Conservation (phyloP, 139 green algal genomes). For the Chlorella sp. region DNA sequence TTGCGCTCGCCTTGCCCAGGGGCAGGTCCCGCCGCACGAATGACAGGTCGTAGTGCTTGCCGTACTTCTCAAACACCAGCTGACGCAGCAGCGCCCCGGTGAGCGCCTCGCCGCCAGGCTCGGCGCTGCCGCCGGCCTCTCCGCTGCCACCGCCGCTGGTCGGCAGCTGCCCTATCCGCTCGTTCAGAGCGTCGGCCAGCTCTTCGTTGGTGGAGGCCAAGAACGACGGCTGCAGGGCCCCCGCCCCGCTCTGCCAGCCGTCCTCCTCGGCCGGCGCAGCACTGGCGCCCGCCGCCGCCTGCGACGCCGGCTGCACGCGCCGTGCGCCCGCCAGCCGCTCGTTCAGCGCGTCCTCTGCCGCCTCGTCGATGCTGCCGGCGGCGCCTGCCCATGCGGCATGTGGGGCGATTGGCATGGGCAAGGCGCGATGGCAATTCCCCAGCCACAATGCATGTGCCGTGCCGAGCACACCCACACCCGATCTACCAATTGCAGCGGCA, state of each 20-base stretch:
- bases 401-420: too few species aligned
- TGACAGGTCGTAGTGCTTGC: slow-evolving; percentile 28
- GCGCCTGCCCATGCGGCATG: too few species aligned
- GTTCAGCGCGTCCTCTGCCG: slow-evolving; percentile 28
- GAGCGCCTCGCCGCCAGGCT: slow-evolving; percentile 1
- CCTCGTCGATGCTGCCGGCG: too few species aligned
- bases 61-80: slow-evolving; percentile 26
- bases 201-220: slow-evolving; percentile 19
- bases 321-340: slow-evolving; percentile 8
- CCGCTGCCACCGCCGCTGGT: neutral
- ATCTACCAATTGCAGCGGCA: too few species aligned
- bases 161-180: slow-evolving; percentile 8
- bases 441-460: too few species aligned
- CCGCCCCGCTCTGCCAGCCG: neutral
- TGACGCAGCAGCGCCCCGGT: slow-evolving; percentile 8
- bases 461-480: too few species aligned
- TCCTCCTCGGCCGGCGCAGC: neutral
- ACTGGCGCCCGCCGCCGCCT: neutral
- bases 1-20: too few species aligned
- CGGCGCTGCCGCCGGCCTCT: too few species aligned
- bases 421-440: too few species aligned
- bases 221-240: slow-evolving; percentile 9
- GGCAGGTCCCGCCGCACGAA: slow-evolving; percentile 36
- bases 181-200: slow-evolving; percentile 20
- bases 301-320: neutral